phyloP scores from a whole-genome alignment of 805 yeast genomes.

The Candida wancherniae region DNA sequence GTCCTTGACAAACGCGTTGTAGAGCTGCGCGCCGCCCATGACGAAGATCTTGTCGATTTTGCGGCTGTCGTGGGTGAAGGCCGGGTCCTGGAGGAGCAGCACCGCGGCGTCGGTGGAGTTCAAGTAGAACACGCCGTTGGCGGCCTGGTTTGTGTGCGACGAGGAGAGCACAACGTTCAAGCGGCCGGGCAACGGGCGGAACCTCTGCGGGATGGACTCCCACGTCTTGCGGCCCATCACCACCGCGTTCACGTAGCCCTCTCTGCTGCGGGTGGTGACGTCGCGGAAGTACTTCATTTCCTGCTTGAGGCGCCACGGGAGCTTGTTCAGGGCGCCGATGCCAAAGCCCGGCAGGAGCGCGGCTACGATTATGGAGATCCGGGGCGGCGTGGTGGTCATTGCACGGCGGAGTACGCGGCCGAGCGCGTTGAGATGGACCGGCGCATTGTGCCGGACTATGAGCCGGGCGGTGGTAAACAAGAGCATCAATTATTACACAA shows the following conservation, averaged over 20 bases:
- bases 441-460: too few species aligned
- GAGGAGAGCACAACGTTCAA: slow-evolving; percentile 73
- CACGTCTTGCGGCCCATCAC: slow-evolving; percentile 96
- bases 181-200: slow-evolving; percentile 77
- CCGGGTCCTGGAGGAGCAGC: slow-evolving; percentile 23
- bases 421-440: neutral
- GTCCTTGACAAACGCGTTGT: slow-evolving; percentile 48
- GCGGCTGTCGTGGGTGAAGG: slow-evolving; percentile 4
- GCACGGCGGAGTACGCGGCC: neutral
- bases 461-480: too few species aligned
- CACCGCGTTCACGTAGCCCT: slow-evolving; percentile 59
- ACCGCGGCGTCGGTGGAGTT: slow-evolving; percentile 31
- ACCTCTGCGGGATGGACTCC: slow-evolving; percentile 84
- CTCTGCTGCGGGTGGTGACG: slow-evolving; percentile 50
- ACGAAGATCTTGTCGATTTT: slow-evolving; percentile 60
- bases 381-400: slow-evolving; percentile 14
- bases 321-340: slow-evolving; percentile 72
- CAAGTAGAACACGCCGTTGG: slow-evolving; percentile 24
- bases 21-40: slow-evolving; percentile 92
- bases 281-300: slow-evolving; percentile 84
- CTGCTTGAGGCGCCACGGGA: slow-evolving; percentile 83
- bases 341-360: slow-evolving; percentile 77
- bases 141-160: slow-evolving; percentile 18
- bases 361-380: slow-evolving; percentile 66
- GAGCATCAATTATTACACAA: too few species aligned